Evolutionary conservation across 1,139 yeast genomes (phyloP).

Genomic region (Hansenula anomala): DNA sequence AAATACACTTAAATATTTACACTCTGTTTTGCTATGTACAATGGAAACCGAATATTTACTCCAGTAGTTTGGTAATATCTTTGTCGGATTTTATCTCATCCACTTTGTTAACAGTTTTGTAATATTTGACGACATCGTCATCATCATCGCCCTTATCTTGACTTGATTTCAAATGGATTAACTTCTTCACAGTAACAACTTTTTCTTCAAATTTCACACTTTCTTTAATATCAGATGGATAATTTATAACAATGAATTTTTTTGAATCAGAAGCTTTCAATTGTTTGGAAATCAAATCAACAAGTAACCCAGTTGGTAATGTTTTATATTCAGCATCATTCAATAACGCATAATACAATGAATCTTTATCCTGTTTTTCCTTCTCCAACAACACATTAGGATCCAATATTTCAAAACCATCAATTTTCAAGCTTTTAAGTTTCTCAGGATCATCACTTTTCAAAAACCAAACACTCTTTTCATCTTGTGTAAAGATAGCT

Average conservation of each 20-base stretch:
- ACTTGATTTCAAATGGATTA: conserved; percentile 25
- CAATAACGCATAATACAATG: conserved; percentile 35
- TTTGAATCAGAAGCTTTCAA: conserved; percentile 33
- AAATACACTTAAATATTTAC: too few species aligned
- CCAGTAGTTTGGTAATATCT: conserved; percentile 7
- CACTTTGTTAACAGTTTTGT: conserved; percentile 49
- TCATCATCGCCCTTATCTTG: conserved; percentile 11
- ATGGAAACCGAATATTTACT: not conserved
- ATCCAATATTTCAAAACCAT: conserved; percentile 13
- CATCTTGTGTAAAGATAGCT: conserved; percentile 15
- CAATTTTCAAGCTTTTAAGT: not conserved
- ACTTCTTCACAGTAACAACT: conserved; percentile 35
- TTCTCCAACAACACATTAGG: conserved; percentile 14
- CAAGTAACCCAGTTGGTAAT: conserved; percentile 50
- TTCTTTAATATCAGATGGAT: conserved; percentile 53
- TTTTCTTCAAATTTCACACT: conserved; percentile 39
- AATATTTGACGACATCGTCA: conserved; percentile 44
- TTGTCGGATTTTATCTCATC: conserved; percentile 12
- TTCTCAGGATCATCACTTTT: conserved; percentile 3
- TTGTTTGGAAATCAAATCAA: conserved; percentile 49
- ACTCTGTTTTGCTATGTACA: too few species aligned
- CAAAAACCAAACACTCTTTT: conserved; percentile 18
- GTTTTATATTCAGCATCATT: conserved; percentile 26
- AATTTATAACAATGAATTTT: conserved; percentile 43
- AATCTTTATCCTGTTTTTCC: conserved; percentile 21